Evolutionary conservation across 257 asterid species (phyloP).

Genomic region (Orobanche coerulescens): DNA sequence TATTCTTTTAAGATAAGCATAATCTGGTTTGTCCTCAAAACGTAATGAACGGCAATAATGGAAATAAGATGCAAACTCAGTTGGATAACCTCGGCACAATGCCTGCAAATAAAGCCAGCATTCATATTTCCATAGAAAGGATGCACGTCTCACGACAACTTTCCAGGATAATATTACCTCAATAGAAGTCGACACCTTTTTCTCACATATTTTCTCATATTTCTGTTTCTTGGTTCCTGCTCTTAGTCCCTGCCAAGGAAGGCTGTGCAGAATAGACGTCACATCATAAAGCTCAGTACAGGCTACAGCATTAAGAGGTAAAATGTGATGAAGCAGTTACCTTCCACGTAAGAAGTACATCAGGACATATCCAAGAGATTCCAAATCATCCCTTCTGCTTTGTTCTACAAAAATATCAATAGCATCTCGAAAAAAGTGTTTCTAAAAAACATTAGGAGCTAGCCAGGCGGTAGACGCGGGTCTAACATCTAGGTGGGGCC

Average conservation of each 20-base stretch:
- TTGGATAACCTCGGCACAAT: constrained; percentile 80
- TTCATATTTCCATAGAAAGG: constrained; percentile 13
- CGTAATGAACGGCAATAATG: constrained; percentile 96
- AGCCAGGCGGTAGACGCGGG: too few relatives aligned
- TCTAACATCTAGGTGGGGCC: too few relatives aligned
- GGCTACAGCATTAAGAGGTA: constrained; percentile 19
- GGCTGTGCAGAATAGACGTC: constrained; percentile 49
- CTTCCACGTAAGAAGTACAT: constrained; percentile 96
- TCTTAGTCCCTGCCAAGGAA: constrained; percentile 96
- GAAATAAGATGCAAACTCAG: constrained; percentile 95
- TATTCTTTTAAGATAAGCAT: constrained; percentile 92
- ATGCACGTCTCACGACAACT: constrained; percentile 15
- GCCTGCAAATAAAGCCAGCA: constrained; percentile 40
- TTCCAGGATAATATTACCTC: constrained; percentile 49
- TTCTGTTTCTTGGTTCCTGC: constrained; percentile 96
- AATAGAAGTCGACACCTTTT: constrained; percentile 87
- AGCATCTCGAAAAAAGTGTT: constrained; percentile 16
- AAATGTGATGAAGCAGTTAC: constrained; percentile 28
- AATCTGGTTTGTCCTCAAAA: constrained; percentile 92
- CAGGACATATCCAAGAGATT: constrained; percentile 91
- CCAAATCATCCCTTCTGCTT: constrained; percentile 99
- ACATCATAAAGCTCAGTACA: constrained; percentile 27
- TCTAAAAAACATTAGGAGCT: too few relatives aligned
- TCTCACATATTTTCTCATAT: constrained; percentile 92
- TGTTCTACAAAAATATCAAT: constrained; percentile 44